Base-by-base conservation (phyloP, 164 flowering plant genomes). In the Annona squamosa region DNA sequence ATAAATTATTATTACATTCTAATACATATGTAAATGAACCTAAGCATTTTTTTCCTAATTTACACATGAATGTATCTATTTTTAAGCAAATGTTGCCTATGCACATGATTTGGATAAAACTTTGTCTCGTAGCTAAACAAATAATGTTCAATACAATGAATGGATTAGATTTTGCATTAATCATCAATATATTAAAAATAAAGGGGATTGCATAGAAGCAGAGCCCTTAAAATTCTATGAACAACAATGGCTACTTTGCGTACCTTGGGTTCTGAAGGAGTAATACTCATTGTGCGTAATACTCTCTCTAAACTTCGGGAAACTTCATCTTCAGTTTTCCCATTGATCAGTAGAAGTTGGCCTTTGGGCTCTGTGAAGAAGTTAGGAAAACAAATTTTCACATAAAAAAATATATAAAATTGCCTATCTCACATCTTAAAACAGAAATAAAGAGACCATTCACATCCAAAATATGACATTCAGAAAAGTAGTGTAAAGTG, bases 321-420 rank as follows among this genome's bases (percentile, higher is more conserved):
- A 81, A 96, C 97, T 77, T 93, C 99, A 79, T 93, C 98, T 75
- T 86, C 89, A 47, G 97, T 93, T 83, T 89, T 92, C 3, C 99
- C 98, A 86, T 90, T 84, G 82, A 96, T 90, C 78, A 88, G 72
- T 46, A 96, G 87, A 79, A 96, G 91, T 84, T 92, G 99, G 41
- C 99, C 98, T 88, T 88, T 91, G 16, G 99, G 99, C 84, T 92
- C 99, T 96, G 87, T 72, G 69, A 75, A 79, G 42, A 67, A 43
- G 37, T 45, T 6, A 1, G 61, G 9, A 13, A 45, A 71, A 66
- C 44, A 66, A 41, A 52, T 10, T 52, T 52, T 52, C 13, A 2
- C 9, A 52, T 52, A 10, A 52, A 52, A 10, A 9, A 52, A 52
- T 52, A 52, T 52, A 9, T 52, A 52, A 10, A 10, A 52, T 10